These are phyloP conservation scores for Aureobasidium melanogenum DNA, from an alignment of 2,329 filamentous ascomycete species.

Conservation along the genomic window DNA sequence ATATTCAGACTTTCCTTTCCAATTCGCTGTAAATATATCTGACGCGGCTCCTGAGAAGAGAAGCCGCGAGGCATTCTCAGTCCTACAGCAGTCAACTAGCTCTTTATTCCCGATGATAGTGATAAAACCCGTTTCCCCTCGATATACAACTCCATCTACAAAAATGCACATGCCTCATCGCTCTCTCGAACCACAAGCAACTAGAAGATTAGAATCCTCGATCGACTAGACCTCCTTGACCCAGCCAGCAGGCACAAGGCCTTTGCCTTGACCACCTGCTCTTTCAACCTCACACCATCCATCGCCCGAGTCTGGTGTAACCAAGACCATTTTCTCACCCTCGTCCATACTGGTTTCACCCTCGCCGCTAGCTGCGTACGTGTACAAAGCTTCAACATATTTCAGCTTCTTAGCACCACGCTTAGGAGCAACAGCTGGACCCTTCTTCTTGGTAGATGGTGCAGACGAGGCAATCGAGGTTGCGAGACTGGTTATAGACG, in stretches of 20 bases:
- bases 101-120: background rate
- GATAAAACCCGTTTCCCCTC: background rate
- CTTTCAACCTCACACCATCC: conserved; percentile 97
- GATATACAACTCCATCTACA: conserved; percentile 9
- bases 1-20: background rate
- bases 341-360: conserved; percentile 84
- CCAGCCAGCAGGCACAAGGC: conserved; percentile 91
- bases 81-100: background rate
- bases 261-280: conserved; percentile 60
- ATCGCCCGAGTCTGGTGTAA: conserved; percentile 81
- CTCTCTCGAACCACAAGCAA: background rate
- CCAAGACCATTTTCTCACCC: conserved; percentile 83
- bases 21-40: background rate
- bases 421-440: conserved; percentile 81
- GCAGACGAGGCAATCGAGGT: conserved; percentile 34
- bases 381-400: conserved; percentile 88
- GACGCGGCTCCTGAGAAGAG: background rate
- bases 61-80: background rate
- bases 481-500: conserved; percentile 58
- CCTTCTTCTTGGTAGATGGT: conserved; percentile 62
- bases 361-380: conserved; percentile 78
- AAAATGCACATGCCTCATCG: background rate
- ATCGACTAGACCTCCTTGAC: conserved; percentile 55
- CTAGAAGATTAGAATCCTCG: background rate
- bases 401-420: conserved; percentile 58